Conservation (phyloP, 805 yeast genomes). For the Schizosaccharomyces lindneri region DNA sequence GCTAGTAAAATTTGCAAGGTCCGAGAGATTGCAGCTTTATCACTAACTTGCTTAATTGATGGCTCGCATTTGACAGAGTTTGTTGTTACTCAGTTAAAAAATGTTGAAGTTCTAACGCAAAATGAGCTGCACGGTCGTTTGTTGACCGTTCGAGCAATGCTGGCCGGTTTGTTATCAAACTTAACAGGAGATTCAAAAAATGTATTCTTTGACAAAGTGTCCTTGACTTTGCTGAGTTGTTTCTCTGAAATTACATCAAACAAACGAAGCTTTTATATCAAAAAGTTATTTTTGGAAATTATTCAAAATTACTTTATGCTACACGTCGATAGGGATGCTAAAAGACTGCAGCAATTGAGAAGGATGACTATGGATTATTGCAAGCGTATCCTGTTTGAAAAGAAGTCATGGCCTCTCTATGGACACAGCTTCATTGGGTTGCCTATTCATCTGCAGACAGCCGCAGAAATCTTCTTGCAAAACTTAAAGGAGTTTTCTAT, state of each 20-base stretch:
- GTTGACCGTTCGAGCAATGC: constrained; percentile 19
- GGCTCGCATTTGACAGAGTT: constrained; percentile 14
- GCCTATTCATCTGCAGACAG: not conserved
- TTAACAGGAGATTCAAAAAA: not conserved
- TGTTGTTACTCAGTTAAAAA: constrained; percentile 11
- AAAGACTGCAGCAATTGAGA: not conserved
- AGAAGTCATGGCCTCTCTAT: not conserved
- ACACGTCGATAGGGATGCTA: not conserved
- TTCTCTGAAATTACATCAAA: constrained; percentile 3
- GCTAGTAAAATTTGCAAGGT: constrained; percentile 48
- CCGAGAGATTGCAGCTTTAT: constrained; percentile 64
- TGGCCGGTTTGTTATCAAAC: not conserved
- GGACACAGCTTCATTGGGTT: not conserved
- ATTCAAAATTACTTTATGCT: not conserved
- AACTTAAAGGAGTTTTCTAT: not conserved
- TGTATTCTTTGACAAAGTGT: not conserved
- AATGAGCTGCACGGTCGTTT: constrained; percentile 37
- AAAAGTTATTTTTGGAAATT: not conserved
- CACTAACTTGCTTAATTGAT: constrained; percentile 28
- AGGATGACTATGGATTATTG: not conserved
- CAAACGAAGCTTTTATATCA: not conserved
- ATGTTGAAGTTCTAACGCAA: constrained; percentile 12
- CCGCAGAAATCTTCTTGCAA: not conserved
- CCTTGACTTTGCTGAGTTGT: not conserved
- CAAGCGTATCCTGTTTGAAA: constrained; percentile 4